phyloP scores from a whole-genome alignment of 352 stramenopile species.

The Phytophthora fragariaefolia region DNA sequence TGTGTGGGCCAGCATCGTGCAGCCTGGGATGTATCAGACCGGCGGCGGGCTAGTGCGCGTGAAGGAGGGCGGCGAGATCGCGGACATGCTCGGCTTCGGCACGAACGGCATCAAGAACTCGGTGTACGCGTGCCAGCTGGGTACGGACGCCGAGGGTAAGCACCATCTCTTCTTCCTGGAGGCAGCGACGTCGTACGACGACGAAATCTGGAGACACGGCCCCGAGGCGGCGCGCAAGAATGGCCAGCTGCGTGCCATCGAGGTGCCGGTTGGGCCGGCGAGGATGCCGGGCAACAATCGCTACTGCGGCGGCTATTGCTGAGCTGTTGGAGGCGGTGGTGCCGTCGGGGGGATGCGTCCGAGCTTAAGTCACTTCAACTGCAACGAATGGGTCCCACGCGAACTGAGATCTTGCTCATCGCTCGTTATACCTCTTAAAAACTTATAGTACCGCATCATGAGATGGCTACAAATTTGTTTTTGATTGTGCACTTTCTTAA shows the following conservation, averaged over 20 bases:
- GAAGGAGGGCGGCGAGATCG: slow-evolving; percentile 58
- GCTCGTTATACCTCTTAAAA: not conserved
- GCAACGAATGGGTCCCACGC: not conserved
- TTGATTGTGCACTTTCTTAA: no score
- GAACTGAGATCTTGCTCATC: not conserved
- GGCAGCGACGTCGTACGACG: slow-evolving; percentile 45
- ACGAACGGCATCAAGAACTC: slow-evolving; percentile 57
- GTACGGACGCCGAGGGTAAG: slow-evolving; percentile 55
- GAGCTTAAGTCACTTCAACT: no score
- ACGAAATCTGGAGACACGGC: slow-evolving; percentile 48
- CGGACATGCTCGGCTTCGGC: slow-evolving; percentile 66
- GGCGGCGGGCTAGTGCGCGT: slow-evolving; percentile 59
- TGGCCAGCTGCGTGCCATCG: slow-evolving; percentile 49
- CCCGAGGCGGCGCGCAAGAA: slow-evolving; percentile 46
- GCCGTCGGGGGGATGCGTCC: no score
- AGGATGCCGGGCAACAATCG: slow-evolving; percentile 34
- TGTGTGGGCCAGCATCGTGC: slow-evolving; percentile 63
- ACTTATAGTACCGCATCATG: no score
- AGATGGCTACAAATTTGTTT: no score
- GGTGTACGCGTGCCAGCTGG: slow-evolving; percentile 71
- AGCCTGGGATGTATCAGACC: slow-evolving; percentile 57
- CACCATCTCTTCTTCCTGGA: slow-evolving; percentile 74
- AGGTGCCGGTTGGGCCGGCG: slow-evolving; percentile 59
- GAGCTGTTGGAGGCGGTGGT: not conserved
- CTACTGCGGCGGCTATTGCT: slow-evolving; percentile 80